Evolutionary conservation across 2,329 filamentous ascomycete species (phyloP), one percentile per base, ranked within the genome.

Genomic region (Apiospora aurea): DNA sequence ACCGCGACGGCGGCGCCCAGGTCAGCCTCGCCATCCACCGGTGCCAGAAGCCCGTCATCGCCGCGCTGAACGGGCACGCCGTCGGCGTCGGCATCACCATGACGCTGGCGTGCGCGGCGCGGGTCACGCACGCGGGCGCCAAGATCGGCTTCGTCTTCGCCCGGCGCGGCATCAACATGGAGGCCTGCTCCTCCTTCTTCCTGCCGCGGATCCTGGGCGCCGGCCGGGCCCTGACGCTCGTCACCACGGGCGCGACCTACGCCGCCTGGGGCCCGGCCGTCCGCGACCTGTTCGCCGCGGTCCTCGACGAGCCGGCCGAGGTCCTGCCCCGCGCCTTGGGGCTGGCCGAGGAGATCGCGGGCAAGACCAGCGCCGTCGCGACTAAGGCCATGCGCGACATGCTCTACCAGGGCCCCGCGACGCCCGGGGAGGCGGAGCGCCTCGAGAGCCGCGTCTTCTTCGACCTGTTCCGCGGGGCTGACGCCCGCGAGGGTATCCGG

Each of bases 111-210:
- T 87, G 86, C 70, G 85, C 84, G 68, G 84, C 89, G 70, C 83
- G 87, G 69, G 77, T 92, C 74, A 89, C 84, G 53, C 89, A 88
- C 75, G 79, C 82, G 53, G 81, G 83, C 14, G 90, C 92, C 2
- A 92, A 92, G 78, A 88, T 94, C 74, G 93, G 92, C 70, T 93
- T 94, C 78, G 92, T 94, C 24, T 95, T 95, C 80, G 86, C 88
- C 34, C 87, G 92, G 38, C 86, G 92, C 61, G 93, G 92, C 0
- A 85, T 95, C 77, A 86, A 90, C 72, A 91, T 93, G 88, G 93
- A 95, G 81, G 92, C 91, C 0, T 91, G 89, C 78, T 90, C 87
- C 69, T 91, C 89, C 11, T 95, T 88, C 81, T 95, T 93, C 83
- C 85, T 95, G 47, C 92, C 93, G 2, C 87, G 91, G 0, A 84